These are phyloP conservation scores for Madurella fahalii DNA, from an alignment of 2,329 filamentous ascomycete genomes.

Conservation along the genomic window DNA sequence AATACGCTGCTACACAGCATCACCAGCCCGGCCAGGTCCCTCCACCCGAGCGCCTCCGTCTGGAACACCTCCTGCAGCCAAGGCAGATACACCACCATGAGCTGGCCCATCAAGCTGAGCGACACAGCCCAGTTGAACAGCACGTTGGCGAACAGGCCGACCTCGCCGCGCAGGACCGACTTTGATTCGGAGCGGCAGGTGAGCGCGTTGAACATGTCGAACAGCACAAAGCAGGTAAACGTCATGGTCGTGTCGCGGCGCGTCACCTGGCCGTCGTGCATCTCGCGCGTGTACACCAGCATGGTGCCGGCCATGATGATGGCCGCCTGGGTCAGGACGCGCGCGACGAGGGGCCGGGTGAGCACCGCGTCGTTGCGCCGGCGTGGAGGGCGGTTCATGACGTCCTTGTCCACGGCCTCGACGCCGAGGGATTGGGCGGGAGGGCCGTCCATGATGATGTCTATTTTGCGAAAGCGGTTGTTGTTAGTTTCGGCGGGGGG, in stretches of 20 bases:
- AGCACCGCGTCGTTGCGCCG: constrained; percentile 84
- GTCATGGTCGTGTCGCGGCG: constrained; percentile 98
- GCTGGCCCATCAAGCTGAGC: constrained; percentile 77
- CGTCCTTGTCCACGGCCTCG: constrained; percentile 87
- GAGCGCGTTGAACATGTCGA: constrained; percentile 99
- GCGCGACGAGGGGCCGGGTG: constrained; percentile 74
- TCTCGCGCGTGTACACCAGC: constrained; percentile 85
- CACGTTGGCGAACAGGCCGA: constrained; percentile 77
- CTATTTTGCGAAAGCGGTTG: constrained; percentile 43
- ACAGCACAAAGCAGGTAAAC: constrained; percentile 97
- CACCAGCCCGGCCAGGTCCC: constrained; percentile 70
- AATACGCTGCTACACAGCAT: constrained; percentile 84
- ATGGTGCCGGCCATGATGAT: constrained; percentile 94
- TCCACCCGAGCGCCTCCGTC: constrained; percentile 74
- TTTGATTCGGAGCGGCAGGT: constrained; percentile 89
- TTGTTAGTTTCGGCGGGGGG: background rate
- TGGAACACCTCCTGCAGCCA: constrained; percentile 94
- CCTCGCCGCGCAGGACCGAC: constrained; percentile 80
- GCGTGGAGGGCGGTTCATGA: constrained; percentile 88
- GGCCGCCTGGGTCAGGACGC: constrained; percentile 80
- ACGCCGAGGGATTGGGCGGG: constrained; percentile 96
- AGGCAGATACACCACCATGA: constrained; percentile 90
- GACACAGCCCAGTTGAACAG: constrained; percentile 97
- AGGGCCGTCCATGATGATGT: constrained; percentile 99
- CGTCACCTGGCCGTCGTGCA: constrained; percentile 79